Evolutionary conservation across 2,329 filamentous ascomycete species (phyloP).

Genomic region (Claviceps sorghi): DNA sequence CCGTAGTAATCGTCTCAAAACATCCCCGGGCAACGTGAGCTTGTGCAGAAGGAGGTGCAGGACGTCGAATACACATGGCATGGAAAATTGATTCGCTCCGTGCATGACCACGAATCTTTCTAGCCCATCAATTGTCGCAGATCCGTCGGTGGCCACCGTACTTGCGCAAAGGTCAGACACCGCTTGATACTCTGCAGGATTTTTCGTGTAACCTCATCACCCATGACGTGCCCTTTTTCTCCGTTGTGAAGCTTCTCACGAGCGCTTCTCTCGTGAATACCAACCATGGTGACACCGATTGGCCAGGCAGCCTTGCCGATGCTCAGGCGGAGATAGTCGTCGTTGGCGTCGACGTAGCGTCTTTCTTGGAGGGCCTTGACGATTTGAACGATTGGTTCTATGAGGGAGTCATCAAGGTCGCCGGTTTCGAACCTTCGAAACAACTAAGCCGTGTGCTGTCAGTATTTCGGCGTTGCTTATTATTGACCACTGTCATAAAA

Average conservation of each 20-base stretch:
- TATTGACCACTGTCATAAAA: not conserved
- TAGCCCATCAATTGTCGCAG: slow-evolving; percentile 82
- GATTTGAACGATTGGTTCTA: slow-evolving; percentile 79
- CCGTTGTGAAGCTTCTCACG: slow-evolving; percentile 88
- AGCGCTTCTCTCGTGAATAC: slow-evolving; percentile 93
- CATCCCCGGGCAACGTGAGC: not conserved
- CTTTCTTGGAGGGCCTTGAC: slow-evolving; percentile 80
- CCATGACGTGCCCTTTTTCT: slow-evolving; percentile 87
- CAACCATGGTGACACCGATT: slow-evolving; percentile 98
- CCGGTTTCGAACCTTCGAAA: slow-evolving; percentile 79
- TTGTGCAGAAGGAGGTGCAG: not conserved
- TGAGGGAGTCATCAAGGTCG: slow-evolving; percentile 62
- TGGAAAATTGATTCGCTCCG: not conserved
- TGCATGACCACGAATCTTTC: not conserved
- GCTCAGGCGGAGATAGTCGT: slow-evolving; percentile 81
- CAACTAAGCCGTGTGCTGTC: slow-evolving; percentile 31
- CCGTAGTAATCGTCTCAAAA: not conserved
- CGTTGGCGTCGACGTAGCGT: slow-evolving; percentile 90
- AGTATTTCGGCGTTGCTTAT: not conserved
- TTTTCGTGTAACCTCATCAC: slow-evolving; percentile 88
- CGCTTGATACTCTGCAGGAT: slow-evolving; percentile 96
- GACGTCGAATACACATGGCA: not conserved
- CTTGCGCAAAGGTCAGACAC: slow-evolving; percentile 90
- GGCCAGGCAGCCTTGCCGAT: slow-evolving; percentile 98
- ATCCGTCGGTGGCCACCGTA: slow-evolving; percentile 89